A percentile compares a stretch with the other conserved stretches of the same genome.
Conservation (phyloP, 2,329 filamentous ascomycete genomes). For the Diplocarpon rosae region DNA sequence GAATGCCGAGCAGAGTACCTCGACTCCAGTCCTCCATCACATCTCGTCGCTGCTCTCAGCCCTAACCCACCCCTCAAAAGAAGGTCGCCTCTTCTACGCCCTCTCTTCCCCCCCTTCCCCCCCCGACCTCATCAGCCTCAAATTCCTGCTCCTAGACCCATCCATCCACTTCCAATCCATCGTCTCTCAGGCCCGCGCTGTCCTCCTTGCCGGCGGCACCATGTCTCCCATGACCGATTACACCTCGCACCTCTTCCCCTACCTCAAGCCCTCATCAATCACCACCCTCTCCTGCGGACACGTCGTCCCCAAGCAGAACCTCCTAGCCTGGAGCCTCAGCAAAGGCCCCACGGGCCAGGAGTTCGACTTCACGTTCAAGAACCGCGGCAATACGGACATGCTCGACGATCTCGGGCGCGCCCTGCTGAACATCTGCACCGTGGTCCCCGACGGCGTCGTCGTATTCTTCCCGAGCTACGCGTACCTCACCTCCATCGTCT, state of each 20-base stretch:
- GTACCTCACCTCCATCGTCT: constrained; percentile 68
- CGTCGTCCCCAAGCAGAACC: constrained; percentile 73
- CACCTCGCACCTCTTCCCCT: constrained; percentile 76
- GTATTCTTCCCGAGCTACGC: constrained; percentile 94
- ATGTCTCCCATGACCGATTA: constrained; percentile 98
- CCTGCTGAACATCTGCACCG: constrained; percentile 58
- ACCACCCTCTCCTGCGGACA: constrained; percentile 86
- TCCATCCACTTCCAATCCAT: constrained; percentile 85
- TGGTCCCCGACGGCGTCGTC: constrained; percentile 80
- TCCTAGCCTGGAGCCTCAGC: constrained; percentile 65
- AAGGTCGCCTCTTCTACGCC: constrained; percentile 56
- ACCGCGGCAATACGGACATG: constrained; percentile 50
- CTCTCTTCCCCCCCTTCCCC: constrained; percentile 28
- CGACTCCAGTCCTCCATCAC: constrained; percentile 33
- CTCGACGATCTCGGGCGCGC: constrained; percentile 64
- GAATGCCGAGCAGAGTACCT: constrained; percentile 5
- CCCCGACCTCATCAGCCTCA: constrained; percentile 47
- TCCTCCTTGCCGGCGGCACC: constrained; percentile 87
- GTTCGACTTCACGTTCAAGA: constrained; percentile 84
- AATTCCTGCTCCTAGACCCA: constrained; percentile 83
- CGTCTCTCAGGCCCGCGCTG: constrained; percentile 70
- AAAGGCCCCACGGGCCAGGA: constrained; percentile 35
- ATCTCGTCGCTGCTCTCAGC: constrained; percentile 63
- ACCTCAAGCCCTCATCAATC: constrained; percentile 50
- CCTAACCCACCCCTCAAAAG: constrained; percentile 73